Evolutionary conservation across 768 basidiomycete genomes (phyloP).

Genomic region (Suillus sp.): DNA sequence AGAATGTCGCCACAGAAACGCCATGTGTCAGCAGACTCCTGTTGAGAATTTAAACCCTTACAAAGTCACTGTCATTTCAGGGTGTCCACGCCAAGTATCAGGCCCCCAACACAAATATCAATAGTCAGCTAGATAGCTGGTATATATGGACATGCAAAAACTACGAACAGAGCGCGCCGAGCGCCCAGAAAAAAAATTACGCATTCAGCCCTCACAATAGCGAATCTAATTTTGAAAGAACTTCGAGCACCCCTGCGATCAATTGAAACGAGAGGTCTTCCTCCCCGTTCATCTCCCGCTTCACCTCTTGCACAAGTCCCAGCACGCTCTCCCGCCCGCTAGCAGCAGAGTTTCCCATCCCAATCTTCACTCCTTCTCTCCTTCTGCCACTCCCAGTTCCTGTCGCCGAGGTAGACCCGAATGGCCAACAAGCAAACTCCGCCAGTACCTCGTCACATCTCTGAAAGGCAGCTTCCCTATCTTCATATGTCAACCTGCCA

Average conservation of each 20-base stretch:
- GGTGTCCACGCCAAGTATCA: slow-evolving; percentile 1
- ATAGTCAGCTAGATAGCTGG: background rate
- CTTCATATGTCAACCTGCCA: slow-evolving; percentile 85
- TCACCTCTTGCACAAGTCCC: slow-evolving; percentile 74
- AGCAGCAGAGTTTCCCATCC: slow-evolving; percentile 52
- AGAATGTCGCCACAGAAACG: slow-evolving; percentile 14
- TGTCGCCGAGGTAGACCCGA: slow-evolving; percentile 48
- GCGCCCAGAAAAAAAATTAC: background rate
- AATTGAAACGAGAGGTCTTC: slow-evolving; percentile 91
- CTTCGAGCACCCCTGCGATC: slow-evolving; percentile 89
- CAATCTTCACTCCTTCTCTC: slow-evolving; percentile 50
- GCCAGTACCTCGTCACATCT: slow-evolving; percentile 92
- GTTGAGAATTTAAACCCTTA: background rate
- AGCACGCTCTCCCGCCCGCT: slow-evolving; percentile 67
- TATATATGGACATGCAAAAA: background rate
- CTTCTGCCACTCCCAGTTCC: slow-evolving; percentile 41
- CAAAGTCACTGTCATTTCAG: background rate
- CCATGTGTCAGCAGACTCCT: background rate
- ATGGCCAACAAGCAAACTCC: slow-evolving; percentile 92
- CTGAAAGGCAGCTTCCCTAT: slow-evolving; percentile 89
- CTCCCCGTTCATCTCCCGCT: slow-evolving; percentile 67
- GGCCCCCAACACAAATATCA: no score
- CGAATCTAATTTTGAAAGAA: slow-evolving; percentile 90
- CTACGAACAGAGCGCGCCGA: background rate
- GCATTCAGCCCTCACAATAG: slow-evolving; percentile 26